Conservation (phyloP, 495 filamentous ascomycete genomes). For the Neurospora sp. region DNA sequence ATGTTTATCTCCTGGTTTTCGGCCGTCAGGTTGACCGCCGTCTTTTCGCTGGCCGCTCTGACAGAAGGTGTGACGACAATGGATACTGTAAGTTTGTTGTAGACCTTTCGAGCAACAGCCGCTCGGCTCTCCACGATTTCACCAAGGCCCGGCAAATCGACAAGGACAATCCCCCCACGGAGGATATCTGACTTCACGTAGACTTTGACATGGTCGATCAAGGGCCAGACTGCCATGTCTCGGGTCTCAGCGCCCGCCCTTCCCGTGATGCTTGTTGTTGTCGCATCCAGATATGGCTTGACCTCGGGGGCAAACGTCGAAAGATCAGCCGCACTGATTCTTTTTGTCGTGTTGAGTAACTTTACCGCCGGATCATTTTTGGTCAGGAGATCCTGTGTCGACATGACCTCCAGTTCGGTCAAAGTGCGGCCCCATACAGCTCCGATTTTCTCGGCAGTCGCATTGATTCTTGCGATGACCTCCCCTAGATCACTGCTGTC, state of each 20-base stretch:
- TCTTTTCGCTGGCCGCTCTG: slow-evolving; percentile 16
- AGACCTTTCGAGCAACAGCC: slow-evolving; percentile 9
- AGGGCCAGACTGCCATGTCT: slow-evolving; percentile 10
- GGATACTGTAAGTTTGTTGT: slow-evolving; percentile 8
- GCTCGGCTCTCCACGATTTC: slow-evolving; percentile 12
- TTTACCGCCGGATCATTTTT: slow-evolving; percentile 4
- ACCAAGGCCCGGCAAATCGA: slow-evolving; percentile 18
- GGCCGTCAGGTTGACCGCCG: slow-evolving; percentile 11
- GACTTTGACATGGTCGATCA: slow-evolving; percentile 16
- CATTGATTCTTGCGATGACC: neutral
- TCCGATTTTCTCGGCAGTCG: neutral
- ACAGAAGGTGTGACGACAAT: slow-evolving; percentile 12
- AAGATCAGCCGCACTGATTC: neutral
- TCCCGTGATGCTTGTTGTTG: neutral
- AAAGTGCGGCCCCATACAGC: neutral
- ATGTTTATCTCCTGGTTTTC: slow-evolving; percentile 16
- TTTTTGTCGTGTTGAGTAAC: neutral
- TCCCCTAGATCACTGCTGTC: neutral
- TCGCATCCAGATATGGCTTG: slow-evolving; percentile 13
- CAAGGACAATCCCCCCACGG: slow-evolving; percentile 10
- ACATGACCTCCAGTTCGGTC: slow-evolving; percentile 15
- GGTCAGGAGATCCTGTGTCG: slow-evolving; percentile 7
- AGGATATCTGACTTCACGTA: slow-evolving; percentile 14
- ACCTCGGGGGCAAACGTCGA: slow-evolving; percentile 3
- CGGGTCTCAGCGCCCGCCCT: neutral